Conservation (phyloP, 2,329 filamentous ascomycete genomes). For the Incumbomyces lentus region DNA sequence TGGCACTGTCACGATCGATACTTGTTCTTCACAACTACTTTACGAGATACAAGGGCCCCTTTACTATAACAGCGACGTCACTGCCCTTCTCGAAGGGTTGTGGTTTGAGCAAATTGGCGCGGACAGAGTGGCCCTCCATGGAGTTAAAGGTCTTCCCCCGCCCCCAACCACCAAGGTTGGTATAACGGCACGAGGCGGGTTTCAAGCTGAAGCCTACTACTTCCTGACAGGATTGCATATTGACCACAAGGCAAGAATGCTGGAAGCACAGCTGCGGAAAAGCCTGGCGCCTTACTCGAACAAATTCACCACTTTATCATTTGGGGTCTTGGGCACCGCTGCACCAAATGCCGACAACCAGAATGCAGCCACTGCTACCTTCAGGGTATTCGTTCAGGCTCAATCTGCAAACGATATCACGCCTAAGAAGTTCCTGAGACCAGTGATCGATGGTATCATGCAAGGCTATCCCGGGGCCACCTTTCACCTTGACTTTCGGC, state of each 20-base stretch:
- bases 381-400: conserved; percentile 39
- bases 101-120: conserved; percentile 41
- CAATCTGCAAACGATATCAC: conserved; percentile 27
- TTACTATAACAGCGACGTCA: conserved; percentile 50
- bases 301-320: conserved; percentile 25
- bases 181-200: conserved; percentile 37
- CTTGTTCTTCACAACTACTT: conserved; percentile 42
- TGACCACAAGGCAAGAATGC: conserved; percentile 36
- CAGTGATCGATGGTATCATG: conserved; percentile 31
- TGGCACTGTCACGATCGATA: conserved; percentile 39
- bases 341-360: conserved; percentile 29
- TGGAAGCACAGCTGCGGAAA: conserved; percentile 35
- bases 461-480: conserved; percentile 32
- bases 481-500: conserved; percentile 27
- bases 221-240: conserved; percentile 38
- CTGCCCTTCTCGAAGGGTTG: conserved; percentile 41
- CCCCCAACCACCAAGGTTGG: conserved; percentile 43
- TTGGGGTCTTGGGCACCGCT: conserved; percentile 24
- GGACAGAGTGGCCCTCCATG: conserved; percentile 39
- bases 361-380: conserved; percentile 32
- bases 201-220: conserved; percentile 37
- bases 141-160: conserved; percentile 35
- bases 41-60: conserved; percentile 47
- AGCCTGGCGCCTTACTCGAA: conserved; percentile 26
- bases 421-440: conserved; percentile 27